Conservation (phyloP, 1,284 basidiomycete genomes). For the Puccinia novopanici region DNA sequence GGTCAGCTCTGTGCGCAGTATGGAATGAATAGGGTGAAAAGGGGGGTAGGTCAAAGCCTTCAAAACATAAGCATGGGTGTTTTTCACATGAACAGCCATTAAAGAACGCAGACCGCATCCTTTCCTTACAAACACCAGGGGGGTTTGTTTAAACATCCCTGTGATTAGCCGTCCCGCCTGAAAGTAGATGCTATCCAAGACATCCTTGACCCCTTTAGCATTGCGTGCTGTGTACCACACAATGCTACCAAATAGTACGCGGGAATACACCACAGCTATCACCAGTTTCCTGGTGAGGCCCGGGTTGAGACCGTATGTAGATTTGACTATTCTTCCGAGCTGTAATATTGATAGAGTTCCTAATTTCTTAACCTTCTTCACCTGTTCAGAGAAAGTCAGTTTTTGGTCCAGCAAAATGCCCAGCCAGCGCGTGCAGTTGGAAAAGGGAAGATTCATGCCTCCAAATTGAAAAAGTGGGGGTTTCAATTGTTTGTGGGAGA, state of each 20-base stretch:
- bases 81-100: neutral
- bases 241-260: neutral
- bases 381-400: too few species aligned
- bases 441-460: too few species aligned
- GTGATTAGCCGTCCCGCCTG: neutral
- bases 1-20: neutral
- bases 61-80: neutral
- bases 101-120: neutral
- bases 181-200: neutral
- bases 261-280: too few species aligned
- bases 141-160: neutral
- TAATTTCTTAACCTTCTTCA: too few species aligned
- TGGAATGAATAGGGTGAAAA: neutral
- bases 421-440: too few species aligned
- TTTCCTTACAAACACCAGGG: neutral
- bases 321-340: too few species aligned
- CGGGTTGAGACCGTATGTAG: too few species aligned
- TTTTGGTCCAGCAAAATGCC: too few species aligned
- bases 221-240: neutral
- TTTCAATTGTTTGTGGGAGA: neutral
- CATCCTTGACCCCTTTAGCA: too few species aligned
- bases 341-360: too few species aligned
- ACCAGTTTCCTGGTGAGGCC: too few species aligned
- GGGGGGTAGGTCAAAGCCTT: neutral
- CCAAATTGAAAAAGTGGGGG: constrained; percentile 3